Base-by-base conservation (phyloP, 1,139 yeast species). In the Kluyveromyces sp. region DNA sequence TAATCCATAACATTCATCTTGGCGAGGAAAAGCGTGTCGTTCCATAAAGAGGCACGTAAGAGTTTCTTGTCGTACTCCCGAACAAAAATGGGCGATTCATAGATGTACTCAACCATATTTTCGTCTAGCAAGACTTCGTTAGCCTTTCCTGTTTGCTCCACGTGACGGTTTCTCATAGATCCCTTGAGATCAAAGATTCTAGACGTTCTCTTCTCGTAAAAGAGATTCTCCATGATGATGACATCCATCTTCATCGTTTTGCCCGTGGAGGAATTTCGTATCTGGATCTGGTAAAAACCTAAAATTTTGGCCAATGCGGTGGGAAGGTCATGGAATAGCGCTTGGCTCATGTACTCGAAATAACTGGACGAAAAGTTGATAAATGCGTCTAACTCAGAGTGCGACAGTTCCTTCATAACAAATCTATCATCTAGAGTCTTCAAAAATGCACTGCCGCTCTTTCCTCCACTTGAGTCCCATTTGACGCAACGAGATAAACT, bases 1-100 rank as follows among this genome's bases (percentile, higher is more conserved):
- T 94, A 94, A 64, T 94, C 99, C 99, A 94, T 94, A 11, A 94
- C 97, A 58, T 94, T 95, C 96, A 92, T 88, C 53, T 94, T 94
- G 12, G 95, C 92, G 43, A 94, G 69, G 61, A 92, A 94, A 30
- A 94, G 69, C 0, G 98, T 92, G 57, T 94, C 99, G 59, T 94
- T 94, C 80, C 94, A 92, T 33, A 94, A 67, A 0, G 96, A 88
- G 0, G 96, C 92, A 36, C 95, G 68, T 44, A 94, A 64, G 37
- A 88, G 65, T 55, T 83, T 81, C 60, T 94, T 92, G 63, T 89
- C 94, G 55, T 88, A 94, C 56, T 92, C 97, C 45, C 92, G 74
- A 11, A 94, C 96, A 69, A 88, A 94, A 33, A 94, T 75, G 0
- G 99, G 99, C 22, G 94, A 83, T 62, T 94, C 98, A 57, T 87